Percentiles rank a stretch among this genome's conserved stretches.
phyloP scores from a whole-genome alignment of 1,284 basidiomycete genomes.

The Marasmius tenuissimus region DNA sequence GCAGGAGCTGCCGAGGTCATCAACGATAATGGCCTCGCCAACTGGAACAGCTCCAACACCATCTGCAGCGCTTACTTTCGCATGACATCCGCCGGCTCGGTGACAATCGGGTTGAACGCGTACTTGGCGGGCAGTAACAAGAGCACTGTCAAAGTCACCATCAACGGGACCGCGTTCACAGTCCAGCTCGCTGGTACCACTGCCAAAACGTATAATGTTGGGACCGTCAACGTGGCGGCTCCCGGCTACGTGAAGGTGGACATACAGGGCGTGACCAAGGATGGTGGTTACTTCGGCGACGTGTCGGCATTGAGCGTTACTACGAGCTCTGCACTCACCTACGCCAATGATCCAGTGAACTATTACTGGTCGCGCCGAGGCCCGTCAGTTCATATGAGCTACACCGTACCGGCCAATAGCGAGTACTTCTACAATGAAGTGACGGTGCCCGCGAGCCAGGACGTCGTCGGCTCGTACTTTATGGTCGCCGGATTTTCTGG shows the following conservation, averaged over 20 bases:
- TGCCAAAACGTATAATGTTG: background rate
- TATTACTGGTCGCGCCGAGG: slow-evolving; percentile 12
- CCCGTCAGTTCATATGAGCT: slow-evolving; percentile 6
- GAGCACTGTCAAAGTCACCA: slow-evolving; percentile 2
- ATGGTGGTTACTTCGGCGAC: background rate
- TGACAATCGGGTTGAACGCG: slow-evolving; percentile 7
- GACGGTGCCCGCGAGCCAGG: slow-evolving; percentile 11
- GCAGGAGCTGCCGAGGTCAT: background rate
- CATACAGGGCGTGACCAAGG: background rate
- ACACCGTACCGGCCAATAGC: slow-evolving; percentile 12
- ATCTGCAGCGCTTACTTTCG: slow-evolving; percentile 7
- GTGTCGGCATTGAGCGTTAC: slow-evolving; percentile 9
- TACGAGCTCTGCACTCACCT: slow-evolving; percentile 9
- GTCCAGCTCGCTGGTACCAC: background rate
- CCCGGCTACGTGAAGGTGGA: slow-evolving; percentile 1
- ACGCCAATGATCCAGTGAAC: slow-evolving; percentile 9
- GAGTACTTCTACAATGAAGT: slow-evolving; percentile 16
- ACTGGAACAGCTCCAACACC: slow-evolving; percentile 5
- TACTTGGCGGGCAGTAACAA: slow-evolving; percentile 2
- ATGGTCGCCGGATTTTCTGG: slow-evolving; percentile 11
- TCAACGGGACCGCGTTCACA: background rate
- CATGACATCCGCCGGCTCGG: slow-evolving; percentile 6
- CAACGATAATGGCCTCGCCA: slow-evolving; percentile 4
- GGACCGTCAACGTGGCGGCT: background rate
- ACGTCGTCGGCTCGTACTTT: slow-evolving; percentile 13